These are phyloP conservation scores for Cryptosporidium sp. DNA, from an alignment of 169 alveolate genomes.

Conservation along the genomic window DNA sequence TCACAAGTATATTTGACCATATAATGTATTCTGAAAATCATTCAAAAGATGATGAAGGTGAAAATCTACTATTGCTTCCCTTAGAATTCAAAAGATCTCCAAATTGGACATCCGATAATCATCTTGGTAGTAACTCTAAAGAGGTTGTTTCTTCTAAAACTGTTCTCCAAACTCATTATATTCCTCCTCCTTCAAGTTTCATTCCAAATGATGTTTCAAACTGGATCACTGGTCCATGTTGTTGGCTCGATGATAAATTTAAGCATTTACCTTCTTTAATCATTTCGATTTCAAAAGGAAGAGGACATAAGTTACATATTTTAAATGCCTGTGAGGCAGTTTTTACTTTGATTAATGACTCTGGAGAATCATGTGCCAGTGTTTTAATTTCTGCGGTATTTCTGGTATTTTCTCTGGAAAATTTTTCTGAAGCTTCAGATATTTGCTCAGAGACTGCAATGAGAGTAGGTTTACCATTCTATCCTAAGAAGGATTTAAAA, in stretches of 20 bases:
- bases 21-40: slow-evolving; percentile 36
- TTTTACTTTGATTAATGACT: slow-evolving; percentile 50
- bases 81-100: slow-evolving; percentile 59
- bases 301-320: slow-evolving; percentile 49
- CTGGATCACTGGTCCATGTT: slow-evolving; percentile 74
- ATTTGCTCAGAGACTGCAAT: slow-evolving; percentile 73
- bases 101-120: slow-evolving; percentile 59
- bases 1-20: slow-evolving; percentile 52
- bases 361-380: slow-evolving; percentile 72
- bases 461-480: slow-evolving; percentile 61
- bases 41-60: not conserved
- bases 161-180: slow-evolving; percentile 40
- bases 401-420: slow-evolving; percentile 8
- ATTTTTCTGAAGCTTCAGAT: slow-evolving; percentile 47
- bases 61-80: slow-evolving; percentile 20
- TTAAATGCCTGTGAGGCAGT: slow-evolving; percentile 69
- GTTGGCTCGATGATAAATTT: slow-evolving; percentile 50
- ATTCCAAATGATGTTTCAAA: slow-evolving; percentile 68
- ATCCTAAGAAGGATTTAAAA: slow-evolving; percentile 19
- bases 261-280: slow-evolving; percentile 47
- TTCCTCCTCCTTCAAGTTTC: slow-evolving; percentile 69
- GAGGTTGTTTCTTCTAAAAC: slow-evolving; percentile 24
- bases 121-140: slow-evolving; percentile 41
- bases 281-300: slow-evolving; percentile 27
- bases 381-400: slow-evolving; percentile 35